These are phyloP conservation scores for Mortierella sp. DNA, from an alignment of 371 early-diverging fungal genomes.

Conservation along the genomic window DNA sequence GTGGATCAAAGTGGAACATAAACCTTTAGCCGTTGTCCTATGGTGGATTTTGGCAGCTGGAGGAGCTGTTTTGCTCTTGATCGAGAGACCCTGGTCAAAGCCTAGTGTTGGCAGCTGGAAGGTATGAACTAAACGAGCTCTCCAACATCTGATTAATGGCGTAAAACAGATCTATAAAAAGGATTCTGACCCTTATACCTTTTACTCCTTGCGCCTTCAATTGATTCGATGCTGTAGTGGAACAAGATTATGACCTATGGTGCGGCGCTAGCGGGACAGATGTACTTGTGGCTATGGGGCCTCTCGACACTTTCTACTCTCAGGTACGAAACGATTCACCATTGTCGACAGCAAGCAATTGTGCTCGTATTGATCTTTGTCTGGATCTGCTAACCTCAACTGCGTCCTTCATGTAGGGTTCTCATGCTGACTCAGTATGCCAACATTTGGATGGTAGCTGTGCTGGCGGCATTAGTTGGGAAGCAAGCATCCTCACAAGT, in stretches of 20 bases:
- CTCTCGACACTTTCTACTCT: conserved; percentile 43
- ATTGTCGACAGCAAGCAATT: not conserved
- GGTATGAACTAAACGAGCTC: conserved; percentile 12
- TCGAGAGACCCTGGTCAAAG: conserved; percentile 51
- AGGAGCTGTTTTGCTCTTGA: conserved; percentile 17
- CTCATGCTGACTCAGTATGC: conserved; percentile 59
- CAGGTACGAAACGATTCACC: conserved; percentile 21
- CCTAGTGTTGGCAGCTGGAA: conserved; percentile 33
- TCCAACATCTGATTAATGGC: not conserved
- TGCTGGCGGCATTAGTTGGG: conserved; percentile 43
- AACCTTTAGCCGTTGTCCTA: conserved; percentile 26
- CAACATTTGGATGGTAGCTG: conserved; percentile 53
- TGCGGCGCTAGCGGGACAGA: conserved; percentile 44
- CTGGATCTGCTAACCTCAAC: not conserved
- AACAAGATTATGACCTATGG: conserved; percentile 45
- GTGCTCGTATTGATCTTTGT: not conserved
- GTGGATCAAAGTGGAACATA: conserved; percentile 46
- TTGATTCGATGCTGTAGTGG: conserved; percentile 25
- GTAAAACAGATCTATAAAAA: not conserved
- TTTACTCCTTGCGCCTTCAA: not conserved
- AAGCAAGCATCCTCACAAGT: conserved; percentile 43
- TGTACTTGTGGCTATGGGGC: conserved; percentile 53
- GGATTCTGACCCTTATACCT: not conserved
- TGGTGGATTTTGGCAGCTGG: conserved; percentile 38
- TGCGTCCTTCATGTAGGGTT: conserved; percentile 17